Evolutionary conservation across 441 rosid species (phyloP).

Genomic region (Monsonia emarginata): DNA sequence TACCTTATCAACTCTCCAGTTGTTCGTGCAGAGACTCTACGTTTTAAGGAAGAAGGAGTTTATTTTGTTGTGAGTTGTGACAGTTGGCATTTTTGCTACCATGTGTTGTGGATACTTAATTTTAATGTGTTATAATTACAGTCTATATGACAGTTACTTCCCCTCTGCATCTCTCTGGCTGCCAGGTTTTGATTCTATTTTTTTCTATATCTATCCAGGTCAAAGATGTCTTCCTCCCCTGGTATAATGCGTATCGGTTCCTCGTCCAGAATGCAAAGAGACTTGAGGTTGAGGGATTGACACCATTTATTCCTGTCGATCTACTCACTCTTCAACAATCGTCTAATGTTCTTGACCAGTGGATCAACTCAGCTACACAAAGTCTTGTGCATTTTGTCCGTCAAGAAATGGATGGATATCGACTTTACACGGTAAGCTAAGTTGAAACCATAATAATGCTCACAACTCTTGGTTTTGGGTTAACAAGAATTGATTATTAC

Average conservation of each 20-base stretch:
- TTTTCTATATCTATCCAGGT: slow-evolving; percentile 41
- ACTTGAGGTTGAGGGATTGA: slow-evolving; percentile 77
- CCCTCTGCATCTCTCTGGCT: too few species aligned
- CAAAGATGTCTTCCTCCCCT: slow-evolving; percentile 98
- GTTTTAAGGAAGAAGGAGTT: slow-evolving; percentile 88
- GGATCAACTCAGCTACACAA: slow-evolving; percentile 97
- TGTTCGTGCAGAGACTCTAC: slow-evolving; percentile 87
- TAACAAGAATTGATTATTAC: not conserved
- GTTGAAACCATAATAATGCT: slow-evolving; percentile 14
- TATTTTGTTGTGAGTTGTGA: slow-evolving; percentile 74
- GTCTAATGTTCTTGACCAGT: slow-evolving; percentile 88
- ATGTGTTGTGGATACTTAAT: too few species aligned
- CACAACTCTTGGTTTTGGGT: too few species aligned
- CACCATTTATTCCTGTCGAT: slow-evolving; percentile 57
- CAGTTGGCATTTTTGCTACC: not conserved
- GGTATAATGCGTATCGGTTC: slow-evolving; percentile 98
- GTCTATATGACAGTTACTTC: too few species aligned
- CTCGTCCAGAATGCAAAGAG: slow-evolving; percentile 97
- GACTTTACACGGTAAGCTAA: slow-evolving; percentile 76
- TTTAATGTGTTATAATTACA: too few species aligned
- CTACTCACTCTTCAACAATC: slow-evolving; percentile 51
- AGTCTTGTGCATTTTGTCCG: slow-evolving; percentile 87
- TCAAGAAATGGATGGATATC: slow-evolving; percentile 86
- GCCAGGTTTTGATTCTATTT: slow-evolving; percentile 8
- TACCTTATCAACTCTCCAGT: slow-evolving; percentile 96